A percentile compares a stretch with the other conserved stretches of the same genome.
These are phyloP conservation scores for Magnaporthiopsis poae DNA, from an alignment of 2,329 filamentous ascomycete genomes.

Conservation along the genomic window DNA sequence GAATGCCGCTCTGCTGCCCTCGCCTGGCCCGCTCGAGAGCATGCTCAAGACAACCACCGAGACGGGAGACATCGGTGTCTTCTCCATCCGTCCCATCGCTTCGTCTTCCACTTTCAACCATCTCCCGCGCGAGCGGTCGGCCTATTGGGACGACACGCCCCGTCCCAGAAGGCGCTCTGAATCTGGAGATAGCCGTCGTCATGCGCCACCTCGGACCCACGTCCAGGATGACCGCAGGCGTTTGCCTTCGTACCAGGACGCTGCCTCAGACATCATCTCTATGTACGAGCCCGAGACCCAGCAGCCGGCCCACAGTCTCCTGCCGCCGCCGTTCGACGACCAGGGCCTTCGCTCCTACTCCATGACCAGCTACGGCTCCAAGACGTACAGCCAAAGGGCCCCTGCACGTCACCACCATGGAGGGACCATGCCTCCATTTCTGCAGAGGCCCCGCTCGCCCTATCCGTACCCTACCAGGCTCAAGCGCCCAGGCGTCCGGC, in stretches of 20 bases:
- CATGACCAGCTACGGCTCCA: slow-evolving; percentile 41
- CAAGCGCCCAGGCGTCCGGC: slow-evolving; percentile 41
- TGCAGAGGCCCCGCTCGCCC: slow-evolving; percentile 47
- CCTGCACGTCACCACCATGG: not conserved
- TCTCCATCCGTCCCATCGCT: slow-evolving; percentile 40
- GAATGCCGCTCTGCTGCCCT: slow-evolving; percentile 32
- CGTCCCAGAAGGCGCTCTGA: slow-evolving; percentile 14
- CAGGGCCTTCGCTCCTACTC: slow-evolving; percentile 41
- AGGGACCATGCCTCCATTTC: slow-evolving; percentile 10
- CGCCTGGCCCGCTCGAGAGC: slow-evolving; percentile 47
- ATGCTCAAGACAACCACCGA: slow-evolving; percentile 59
- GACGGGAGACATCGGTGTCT: slow-evolving; percentile 54
- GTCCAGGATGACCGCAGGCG: slow-evolving; percentile 32
- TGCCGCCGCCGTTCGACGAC: slow-evolving; percentile 34
- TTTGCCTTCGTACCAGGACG: slow-evolving; percentile 41
- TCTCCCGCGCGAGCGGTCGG: slow-evolving; percentile 19
- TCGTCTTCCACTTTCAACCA: slow-evolving; percentile 24
- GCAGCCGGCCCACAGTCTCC: slow-evolving; percentile 31
- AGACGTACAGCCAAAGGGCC: slow-evolving; percentile 19
- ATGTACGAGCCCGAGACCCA: slow-evolving; percentile 44
- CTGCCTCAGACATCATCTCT: slow-evolving; percentile 45
- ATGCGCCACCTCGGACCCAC: not conserved
- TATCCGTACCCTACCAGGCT: slow-evolving; percentile 50
- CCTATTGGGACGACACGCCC: slow-evolving; percentile 21
- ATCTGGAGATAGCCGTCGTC: not conserved